These are phyloP conservation scores for Metarhizium album DNA, from an alignment of 2,329 filamentous ascomycete species.

Conservation along the genomic window DNA sequence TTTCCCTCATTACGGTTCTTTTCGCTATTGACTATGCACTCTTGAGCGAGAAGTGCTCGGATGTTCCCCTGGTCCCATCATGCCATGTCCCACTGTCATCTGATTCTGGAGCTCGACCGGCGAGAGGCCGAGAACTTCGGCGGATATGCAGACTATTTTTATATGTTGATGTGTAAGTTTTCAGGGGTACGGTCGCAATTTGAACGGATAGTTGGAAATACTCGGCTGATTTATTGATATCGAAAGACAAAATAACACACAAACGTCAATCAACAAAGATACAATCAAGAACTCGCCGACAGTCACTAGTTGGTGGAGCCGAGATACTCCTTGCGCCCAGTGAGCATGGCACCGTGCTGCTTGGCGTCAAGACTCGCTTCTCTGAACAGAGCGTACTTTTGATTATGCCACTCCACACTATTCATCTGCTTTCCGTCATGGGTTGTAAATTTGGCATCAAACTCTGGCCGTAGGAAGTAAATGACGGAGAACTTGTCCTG, in stretches of 20 bases:
- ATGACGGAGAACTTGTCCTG: constrained; percentile 13
- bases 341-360: constrained; percentile 9
- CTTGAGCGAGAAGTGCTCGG: no score
- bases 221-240: not conserved
- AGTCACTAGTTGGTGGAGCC: constrained; percentile 4
- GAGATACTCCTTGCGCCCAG: constrained; percentile 10
- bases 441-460: constrained; percentile 11
- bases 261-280: not conserved
- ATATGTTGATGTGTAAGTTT: no score
- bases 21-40: no score
- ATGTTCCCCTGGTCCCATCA: no score
- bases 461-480: constrained; percentile 13
- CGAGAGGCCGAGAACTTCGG: no score
- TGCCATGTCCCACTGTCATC: no score
- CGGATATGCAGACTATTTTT: no score
- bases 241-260: not conserved
- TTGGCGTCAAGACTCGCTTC: constrained; percentile 10
- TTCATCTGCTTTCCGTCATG: constrained; percentile 9
- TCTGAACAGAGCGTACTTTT: constrained; percentile 12
- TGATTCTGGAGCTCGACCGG: no score
- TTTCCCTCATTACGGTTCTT: not conserved
- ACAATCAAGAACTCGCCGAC: no score
- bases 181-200: no score
- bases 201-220: no score
- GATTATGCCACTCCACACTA: constrained; percentile 13